A percentile compares a stretch with the other conserved stretches of the same genome.
Evolutionary conservation across 345 rosid species (phyloP).

Genomic region (Camelina sativa): DNA sequence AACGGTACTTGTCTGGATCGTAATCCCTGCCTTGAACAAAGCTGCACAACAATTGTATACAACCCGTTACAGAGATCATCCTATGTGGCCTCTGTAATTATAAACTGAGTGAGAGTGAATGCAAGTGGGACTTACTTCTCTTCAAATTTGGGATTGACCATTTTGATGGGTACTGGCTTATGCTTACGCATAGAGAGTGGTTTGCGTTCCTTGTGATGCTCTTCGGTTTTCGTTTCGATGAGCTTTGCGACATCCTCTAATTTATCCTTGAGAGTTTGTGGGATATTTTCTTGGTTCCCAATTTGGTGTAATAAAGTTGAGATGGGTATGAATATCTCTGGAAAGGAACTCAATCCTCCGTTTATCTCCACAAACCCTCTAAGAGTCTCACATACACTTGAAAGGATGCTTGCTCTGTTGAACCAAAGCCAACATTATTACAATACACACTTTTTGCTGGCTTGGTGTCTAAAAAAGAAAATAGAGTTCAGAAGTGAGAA

Average conservation of each 20-base stretch:
- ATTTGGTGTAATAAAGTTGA: conserved; percentile 58
- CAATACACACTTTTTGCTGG: conserved; percentile 16
- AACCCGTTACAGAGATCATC: conserved; percentile 11
- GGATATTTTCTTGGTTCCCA: conserved; percentile 58
- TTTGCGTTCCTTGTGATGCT: conserved; percentile 54
- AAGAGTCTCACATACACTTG: conserved; percentile 66
- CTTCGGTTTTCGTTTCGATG: conserved; percentile 60
- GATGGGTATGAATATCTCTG: conserved; percentile 75
- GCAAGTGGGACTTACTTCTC: conserved; percentile 54
- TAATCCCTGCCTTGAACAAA: conserved; percentile 86
- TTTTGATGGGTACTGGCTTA: conserved; percentile 74
- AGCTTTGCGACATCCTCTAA: conserved; percentile 54
- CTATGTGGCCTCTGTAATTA: not conserved
- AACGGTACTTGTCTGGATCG: conserved; percentile 85
- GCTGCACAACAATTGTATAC: conserved; percentile 59
- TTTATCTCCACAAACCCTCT: conserved; percentile 62
- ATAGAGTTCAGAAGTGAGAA: conserved; percentile 11
- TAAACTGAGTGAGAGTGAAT: not conserved
- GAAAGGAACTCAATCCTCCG: conserved; percentile 68
- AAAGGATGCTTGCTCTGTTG: conserved; percentile 71
- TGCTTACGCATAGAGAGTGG: conserved; percentile 83
- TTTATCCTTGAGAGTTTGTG: conserved; percentile 58
- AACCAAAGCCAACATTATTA: conserved; percentile 19
- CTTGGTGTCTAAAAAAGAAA: not conserved
- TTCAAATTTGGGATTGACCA: conserved; percentile 81